These are phyloP conservation scores for Fusarium circinatum DNA, from an alignment of 2,329 filamentous ascomycete species.

Conservation along the genomic window DNA sequence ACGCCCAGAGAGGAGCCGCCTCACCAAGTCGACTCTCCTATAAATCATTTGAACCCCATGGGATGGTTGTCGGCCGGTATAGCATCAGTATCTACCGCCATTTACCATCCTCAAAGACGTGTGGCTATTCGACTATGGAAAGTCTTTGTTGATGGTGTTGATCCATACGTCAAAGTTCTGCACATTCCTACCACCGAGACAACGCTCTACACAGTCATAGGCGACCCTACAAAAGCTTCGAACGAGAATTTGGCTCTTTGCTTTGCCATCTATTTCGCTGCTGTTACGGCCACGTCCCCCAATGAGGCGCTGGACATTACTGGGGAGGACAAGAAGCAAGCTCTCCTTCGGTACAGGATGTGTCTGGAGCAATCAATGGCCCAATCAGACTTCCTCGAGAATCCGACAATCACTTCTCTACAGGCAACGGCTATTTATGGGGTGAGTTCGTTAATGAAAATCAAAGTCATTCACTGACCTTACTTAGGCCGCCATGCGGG, in stretches of 20 bases:
- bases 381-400: constrained; percentile 53
- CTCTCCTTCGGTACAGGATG: constrained; percentile 45
- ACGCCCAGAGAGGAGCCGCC: constrained; percentile 25
- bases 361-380: constrained; percentile 53
- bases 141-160: constrained; percentile 44
- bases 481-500: constrained; percentile 43
- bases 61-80: constrained; percentile 46
- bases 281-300: constrained; percentile 53
- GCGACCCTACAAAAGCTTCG: constrained; percentile 42
- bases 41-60: constrained; percentile 47
- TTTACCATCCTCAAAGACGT: constrained; percentile 41
- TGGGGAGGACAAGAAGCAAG: constrained; percentile 36
- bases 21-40: background rate
- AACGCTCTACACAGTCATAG: constrained; percentile 46
- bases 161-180: constrained; percentile 44
- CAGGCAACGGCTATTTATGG: constrained; percentile 53
- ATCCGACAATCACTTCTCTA: constrained; percentile 49
- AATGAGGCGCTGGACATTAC: constrained; percentile 49
- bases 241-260: constrained; percentile 51
- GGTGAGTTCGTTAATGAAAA: constrained; percentile 35
- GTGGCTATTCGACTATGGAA: constrained; percentile 47
- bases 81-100: constrained; percentile 21
- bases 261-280: constrained; percentile 61
- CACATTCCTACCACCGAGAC: constrained; percentile 48
- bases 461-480: background rate